Conservation (phyloP, 345 rosid species). For the Carallia brachiata region DNA sequence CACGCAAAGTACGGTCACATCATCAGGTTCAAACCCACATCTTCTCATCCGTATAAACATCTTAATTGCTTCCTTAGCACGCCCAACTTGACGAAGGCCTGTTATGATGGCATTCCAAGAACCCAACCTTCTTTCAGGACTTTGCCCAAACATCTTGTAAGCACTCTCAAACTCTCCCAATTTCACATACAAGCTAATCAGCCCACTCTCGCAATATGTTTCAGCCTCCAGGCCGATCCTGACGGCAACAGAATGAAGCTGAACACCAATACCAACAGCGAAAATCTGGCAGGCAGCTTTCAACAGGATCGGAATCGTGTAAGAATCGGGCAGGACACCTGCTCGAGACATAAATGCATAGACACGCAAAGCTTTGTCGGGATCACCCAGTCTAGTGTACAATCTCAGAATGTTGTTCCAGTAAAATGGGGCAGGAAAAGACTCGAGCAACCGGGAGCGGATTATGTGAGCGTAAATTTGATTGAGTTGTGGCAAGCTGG, state of each 20-base stretch:
- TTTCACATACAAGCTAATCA: slow-evolving; percentile 50
- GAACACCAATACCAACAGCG: slow-evolving; percentile 42
- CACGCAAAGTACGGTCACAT: slow-evolving; percentile 72
- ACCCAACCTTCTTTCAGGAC: slow-evolving; percentile 63
- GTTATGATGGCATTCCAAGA: slow-evolving; percentile 83
- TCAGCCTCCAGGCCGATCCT: slow-evolving; percentile 51
- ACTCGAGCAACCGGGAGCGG: slow-evolving; percentile 42
- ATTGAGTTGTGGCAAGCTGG: slow-evolving; percentile 38
- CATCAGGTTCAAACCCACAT: slow-evolving; percentile 71
- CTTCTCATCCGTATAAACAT: slow-evolving; percentile 55
- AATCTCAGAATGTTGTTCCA: slow-evolving; percentile 78
- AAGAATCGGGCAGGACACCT: slow-evolving; percentile 58
- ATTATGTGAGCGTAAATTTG: slow-evolving; percentile 52
- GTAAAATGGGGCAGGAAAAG: slow-evolving; percentile 41
- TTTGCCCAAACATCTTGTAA: slow-evolving; percentile 65
- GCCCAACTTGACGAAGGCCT: slow-evolving; percentile 62
- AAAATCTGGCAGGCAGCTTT: slow-evolving; percentile 54
- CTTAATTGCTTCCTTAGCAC: slow-evolving; percentile 47
- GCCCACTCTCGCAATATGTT: slow-evolving; percentile 80
- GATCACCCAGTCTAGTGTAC: slow-evolving; percentile 54
- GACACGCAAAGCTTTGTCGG: slow-evolving; percentile 42
- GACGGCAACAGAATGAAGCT: slow-evolving; percentile 58
- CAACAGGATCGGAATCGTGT: slow-evolving; percentile 60
- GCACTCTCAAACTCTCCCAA: slow-evolving; percentile 51
- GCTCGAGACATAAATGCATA: slow-evolving; percentile 57